Percentiles rank a stretch among this genome's conserved stretches.
Evolutionary conservation across 2,329 filamentous ascomycete species (phyloP).

Genomic region (Rachicladosporium sp.): DNA sequence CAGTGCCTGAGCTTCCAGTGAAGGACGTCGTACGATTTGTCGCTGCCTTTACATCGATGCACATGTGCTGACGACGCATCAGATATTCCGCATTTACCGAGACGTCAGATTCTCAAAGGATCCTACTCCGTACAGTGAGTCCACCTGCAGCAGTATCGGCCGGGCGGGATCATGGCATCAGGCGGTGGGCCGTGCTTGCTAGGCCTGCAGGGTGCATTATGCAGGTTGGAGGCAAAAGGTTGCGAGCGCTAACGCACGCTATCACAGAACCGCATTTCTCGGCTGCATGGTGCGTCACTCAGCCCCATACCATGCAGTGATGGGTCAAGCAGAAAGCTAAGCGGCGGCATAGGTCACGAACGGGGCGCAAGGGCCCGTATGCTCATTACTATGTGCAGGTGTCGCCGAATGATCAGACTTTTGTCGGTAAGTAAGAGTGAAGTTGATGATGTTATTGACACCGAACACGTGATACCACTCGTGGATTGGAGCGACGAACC

Average conservation of each 20-base stretch:
- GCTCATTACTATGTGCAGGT: slow-evolving; percentile 82
- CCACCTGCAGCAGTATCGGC: no score
- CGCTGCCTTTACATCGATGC: not conserved
- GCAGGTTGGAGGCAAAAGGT: not conserved
- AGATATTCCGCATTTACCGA: slow-evolving; percentile 75
- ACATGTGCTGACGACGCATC: not conserved
- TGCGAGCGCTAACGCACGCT: slow-evolving; percentile 9
- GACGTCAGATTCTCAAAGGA: slow-evolving; percentile 77
- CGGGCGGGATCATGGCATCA: no score
- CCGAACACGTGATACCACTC: no score
- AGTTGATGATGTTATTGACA: no score
- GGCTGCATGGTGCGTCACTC: slow-evolving; percentile 53
- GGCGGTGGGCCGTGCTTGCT: no score
- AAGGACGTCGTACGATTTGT: slow-evolving; percentile 56
- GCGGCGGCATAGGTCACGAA: slow-evolving; percentile 47
- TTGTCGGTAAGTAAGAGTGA: slow-evolving; percentile 48
- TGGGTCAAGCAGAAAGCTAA: slow-evolving; percentile 4
- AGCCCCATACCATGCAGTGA: slow-evolving; percentile 1
- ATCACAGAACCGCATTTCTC: slow-evolving; percentile 59
- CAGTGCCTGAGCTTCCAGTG: slow-evolving; percentile 71
- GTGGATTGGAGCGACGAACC: no score
- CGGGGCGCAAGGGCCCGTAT: slow-evolving; percentile 75
- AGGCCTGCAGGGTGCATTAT: slow-evolving; percentile 4
- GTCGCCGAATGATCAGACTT: slow-evolving; percentile 52
- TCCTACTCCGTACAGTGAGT: slow-evolving; percentile 64